These are phyloP conservation scores for Hypsizygus ulmarius DNA, from an alignment of 1,284 basidiomycete genomes.

Conservation along the genomic window DNA sequence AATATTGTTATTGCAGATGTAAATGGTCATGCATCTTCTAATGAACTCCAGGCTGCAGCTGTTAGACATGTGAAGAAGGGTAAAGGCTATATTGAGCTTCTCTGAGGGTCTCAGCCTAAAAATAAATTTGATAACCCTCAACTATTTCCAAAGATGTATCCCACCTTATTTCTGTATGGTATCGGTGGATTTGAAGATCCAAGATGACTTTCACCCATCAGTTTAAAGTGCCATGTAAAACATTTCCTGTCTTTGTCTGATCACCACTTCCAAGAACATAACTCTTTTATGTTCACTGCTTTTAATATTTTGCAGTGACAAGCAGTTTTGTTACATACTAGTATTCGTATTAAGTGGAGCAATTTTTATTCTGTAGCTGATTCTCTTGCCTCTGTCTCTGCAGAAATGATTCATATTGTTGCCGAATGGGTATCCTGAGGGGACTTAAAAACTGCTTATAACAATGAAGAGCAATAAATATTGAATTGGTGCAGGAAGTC, in stretches of 20 bases:
- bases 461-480: constrained; percentile 25
- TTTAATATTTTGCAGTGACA: constrained; percentile 19
- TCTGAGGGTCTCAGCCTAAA: constrained; percentile 16
- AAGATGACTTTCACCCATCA: constrained; percentile 14
- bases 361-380: background rate
- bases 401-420: constrained; percentile 1
- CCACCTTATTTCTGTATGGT: constrained; percentile 37
- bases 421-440: constrained; percentile 21
- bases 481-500: constrained; percentile 33
- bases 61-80: background rate
- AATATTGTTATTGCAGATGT: constrained; percentile 28
- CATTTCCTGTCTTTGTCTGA: constrained; percentile 20
- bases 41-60: constrained; percentile 18
- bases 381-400: background rate
- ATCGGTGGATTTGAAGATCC: constrained; percentile 35
- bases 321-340: constrained; percentile 11
- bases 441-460: constrained; percentile 17
- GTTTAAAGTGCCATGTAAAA: constrained; percentile 26
- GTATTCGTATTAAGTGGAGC: constrained; percentile 5
- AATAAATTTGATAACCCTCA: constrained; percentile 32
- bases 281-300: constrained; percentile 23
- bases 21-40: constrained; percentile 22
- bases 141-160: constrained; percentile 34
- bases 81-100: background rate
- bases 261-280: constrained; percentile 13